phyloP scores from a whole-genome alignment of 225 moss, liverwort and hornwort genomes.

The Rhytidiadelphus loreus region DNA sequence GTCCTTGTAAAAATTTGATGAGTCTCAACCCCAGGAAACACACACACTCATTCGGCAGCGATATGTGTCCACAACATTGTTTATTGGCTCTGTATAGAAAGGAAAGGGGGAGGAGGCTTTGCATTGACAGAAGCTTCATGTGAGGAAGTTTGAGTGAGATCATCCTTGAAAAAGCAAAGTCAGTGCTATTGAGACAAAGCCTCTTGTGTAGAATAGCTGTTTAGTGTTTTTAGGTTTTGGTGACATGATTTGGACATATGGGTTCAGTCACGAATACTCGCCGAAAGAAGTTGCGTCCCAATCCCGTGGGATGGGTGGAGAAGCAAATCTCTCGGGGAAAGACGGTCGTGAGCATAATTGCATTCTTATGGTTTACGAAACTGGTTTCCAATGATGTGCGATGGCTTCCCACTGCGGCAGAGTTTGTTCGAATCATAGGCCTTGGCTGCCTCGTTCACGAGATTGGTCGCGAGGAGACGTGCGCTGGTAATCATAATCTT shows the following conservation, averaged over 20 bases:
- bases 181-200: background rate
- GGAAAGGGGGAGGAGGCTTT: background rate
- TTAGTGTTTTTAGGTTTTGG: background rate
- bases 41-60: too few species aligned
- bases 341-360: background rate
- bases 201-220: background rate
- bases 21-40: background rate
- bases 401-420: conserved; percentile 39
- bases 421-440: conserved; percentile 47
- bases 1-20: background rate
- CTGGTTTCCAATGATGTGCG: conserved; percentile 44
- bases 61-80: accelerated
- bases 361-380: conserved; percentile 31
- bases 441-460: conserved; percentile 52
- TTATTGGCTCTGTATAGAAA: too few species aligned
- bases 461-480: conserved; percentile 30
- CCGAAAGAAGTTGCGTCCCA: conserved; percentile 8
- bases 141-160: too few species aligned
- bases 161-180: background rate
- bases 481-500: conserved; percentile 16
- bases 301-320: conserved; percentile 36
- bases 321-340: conserved; percentile 35
- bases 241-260: background rate
- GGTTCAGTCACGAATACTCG: background rate
- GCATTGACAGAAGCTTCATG: background rate